phyloP scores from a whole-genome alignment of 495 filamentous ascomycete genomes.

The Penicillium chermesinum region DNA sequence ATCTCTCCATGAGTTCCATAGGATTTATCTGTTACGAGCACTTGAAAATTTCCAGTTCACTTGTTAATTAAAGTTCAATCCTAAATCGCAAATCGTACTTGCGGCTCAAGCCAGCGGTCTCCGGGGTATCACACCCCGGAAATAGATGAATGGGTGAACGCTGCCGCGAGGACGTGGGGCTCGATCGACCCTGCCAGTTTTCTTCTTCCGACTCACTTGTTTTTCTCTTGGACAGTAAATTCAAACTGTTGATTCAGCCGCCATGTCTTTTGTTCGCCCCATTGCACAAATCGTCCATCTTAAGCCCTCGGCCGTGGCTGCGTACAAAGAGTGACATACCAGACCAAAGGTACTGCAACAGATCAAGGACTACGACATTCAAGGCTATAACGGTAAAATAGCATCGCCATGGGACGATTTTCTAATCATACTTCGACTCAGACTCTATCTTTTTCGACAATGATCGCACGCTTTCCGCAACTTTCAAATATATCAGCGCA shows the following conservation, averaged over 20 bases:
- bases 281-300: slow-evolving; percentile 67
- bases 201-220: not conserved
- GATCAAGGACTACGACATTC: slow-evolving; percentile 67
- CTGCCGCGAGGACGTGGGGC: slow-evolving; percentile 20
- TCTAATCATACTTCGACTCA: slow-evolving; percentile 14
- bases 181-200: not conserved
- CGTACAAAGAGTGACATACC: slow-evolving; percentile 68
- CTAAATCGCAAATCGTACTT: no score
- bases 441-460: slow-evolving; percentile 71
- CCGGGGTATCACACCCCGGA: slow-evolving; percentile 33
- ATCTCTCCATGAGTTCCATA: slow-evolving; percentile 10
- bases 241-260: not conserved
- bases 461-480: slow-evolving; percentile 59
- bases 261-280: slow-evolving; percentile 40
- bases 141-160: slow-evolving; percentile 16
- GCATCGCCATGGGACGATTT: not conserved
- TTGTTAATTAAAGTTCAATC: no score
- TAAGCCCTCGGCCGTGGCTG: slow-evolving; percentile 54
- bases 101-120: no score
- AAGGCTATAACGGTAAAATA: slow-evolving; percentile 50
- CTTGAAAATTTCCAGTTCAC: no score
- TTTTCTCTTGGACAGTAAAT: not conserved
- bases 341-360: slow-evolving; percentile 69
- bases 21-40: no score
- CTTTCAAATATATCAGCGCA: slow-evolving; percentile 67